Evolutionary conservation across 305 asterid genomes (phyloP).

Genomic region (Solanum hybrid): DNA sequence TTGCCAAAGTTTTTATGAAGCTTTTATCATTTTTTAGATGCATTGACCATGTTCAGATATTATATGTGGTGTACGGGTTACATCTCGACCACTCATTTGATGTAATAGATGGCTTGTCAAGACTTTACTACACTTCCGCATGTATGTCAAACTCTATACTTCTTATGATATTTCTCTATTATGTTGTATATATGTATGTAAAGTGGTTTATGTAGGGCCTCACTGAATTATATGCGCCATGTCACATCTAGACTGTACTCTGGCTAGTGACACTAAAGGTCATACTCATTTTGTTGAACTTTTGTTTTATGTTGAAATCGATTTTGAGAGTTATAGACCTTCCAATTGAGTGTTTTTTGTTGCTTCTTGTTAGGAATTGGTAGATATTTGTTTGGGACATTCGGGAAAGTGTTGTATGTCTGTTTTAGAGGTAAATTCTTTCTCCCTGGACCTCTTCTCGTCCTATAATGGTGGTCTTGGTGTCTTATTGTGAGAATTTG

Average conservation of each 20-base stretch:
- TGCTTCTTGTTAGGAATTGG: background rate
- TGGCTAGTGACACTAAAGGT: background rate
- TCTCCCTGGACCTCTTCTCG: background rate
- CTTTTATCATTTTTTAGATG: background rate
- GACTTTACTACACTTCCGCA: background rate
- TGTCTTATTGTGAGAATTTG: background rate
- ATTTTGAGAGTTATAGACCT: background rate
- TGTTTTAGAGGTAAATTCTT: background rate
- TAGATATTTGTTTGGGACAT: background rate
- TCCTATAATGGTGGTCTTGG: background rate
- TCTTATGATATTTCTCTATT: background rate
- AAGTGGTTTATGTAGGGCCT: background rate
- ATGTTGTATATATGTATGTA: too few species aligned
- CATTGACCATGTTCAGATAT: too few species aligned
- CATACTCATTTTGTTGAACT: too few species aligned
- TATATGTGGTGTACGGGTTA: background rate
- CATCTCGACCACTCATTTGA: background rate
- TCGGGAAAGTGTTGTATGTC: too few species aligned
- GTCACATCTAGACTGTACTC: background rate
- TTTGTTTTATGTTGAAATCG: background rate
- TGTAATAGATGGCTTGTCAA: background rate
- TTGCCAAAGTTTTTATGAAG: too few species aligned
- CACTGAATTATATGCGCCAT: accelerated
- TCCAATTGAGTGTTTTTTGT: background rate
- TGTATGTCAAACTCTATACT: background rate